Conservation (phyloP, 2,329 filamentous ascomycete species). For the Neopestalotiopsis rosae region DNA sequence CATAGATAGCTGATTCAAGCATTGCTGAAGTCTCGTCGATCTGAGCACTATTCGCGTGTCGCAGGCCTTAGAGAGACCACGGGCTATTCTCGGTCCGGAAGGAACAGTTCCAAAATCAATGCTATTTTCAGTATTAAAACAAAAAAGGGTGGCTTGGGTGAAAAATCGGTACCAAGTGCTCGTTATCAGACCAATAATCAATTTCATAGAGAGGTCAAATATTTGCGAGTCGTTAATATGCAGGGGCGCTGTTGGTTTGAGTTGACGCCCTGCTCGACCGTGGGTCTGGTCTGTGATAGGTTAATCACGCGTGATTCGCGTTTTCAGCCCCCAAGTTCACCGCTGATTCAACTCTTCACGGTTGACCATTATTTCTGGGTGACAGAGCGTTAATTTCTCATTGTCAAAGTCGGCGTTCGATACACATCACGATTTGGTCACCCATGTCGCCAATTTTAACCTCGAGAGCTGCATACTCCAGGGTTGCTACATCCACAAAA, state of each 20-base stretch:
- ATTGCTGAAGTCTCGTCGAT: not conserved
- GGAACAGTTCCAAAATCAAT: not conserved
- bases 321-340: not conserved
- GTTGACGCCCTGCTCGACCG: not conserved
- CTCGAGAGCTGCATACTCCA: not conserved
- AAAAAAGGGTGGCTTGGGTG: no score
- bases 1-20: not conserved
- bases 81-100: not conserved
- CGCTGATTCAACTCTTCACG: not conserved
- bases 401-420: not conserved
- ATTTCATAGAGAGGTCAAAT: not conserved
- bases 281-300: not conserved
- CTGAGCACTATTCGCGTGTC: not conserved
- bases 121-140: not conserved
- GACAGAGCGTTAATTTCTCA: not conserved
- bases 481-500: not conserved
- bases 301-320: not conserved
- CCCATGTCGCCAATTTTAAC: conserved; percentile 11
- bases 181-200: not conserved
- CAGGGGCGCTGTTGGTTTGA: not conserved
- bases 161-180: no score
- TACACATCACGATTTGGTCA: not conserved
- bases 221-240: not conserved
- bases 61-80: not conserved
- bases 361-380: not conserved